Conservation (phyloP, 768 basidiomycete genomes). For the Dentipellis fragilis region DNA sequence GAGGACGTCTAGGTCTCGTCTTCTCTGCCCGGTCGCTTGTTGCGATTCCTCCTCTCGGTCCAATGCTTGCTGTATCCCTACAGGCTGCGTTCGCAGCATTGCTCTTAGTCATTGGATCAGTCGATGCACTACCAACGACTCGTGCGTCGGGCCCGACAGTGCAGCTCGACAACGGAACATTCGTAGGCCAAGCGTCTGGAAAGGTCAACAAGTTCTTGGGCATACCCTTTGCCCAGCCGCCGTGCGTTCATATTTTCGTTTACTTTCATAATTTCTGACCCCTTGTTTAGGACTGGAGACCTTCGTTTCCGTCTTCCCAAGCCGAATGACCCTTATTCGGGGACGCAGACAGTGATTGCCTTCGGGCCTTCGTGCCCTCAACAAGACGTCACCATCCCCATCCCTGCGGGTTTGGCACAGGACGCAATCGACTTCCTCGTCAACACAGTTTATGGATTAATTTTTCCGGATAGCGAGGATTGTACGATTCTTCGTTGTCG, state of each 20-base stretch:
- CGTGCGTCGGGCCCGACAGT: not conserved
- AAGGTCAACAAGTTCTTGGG: slow-evolving; percentile 9
- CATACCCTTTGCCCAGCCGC: slow-evolving; percentile 14
- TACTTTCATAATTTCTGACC: not conserved
- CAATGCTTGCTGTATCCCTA: too few relatives aligned
- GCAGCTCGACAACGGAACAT: slow-evolving; percentile 7
- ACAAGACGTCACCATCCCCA: slow-evolving; percentile 2
- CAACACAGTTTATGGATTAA: not conserved
- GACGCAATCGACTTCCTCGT: not conserved
- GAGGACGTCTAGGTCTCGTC: too few relatives aligned
- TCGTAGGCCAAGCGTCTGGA: slow-evolving; percentile 4
- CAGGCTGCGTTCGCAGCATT: too few relatives aligned
- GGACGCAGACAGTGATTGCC: slow-evolving; percentile 5
- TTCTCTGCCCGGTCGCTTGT: too few relatives aligned
- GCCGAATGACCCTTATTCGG: slow-evolving; percentile 6
- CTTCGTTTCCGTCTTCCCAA: slow-evolving; percentile 12
- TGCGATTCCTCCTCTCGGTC: too few relatives aligned
- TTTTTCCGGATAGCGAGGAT: slow-evolving; percentile 2
- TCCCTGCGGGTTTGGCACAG: not conserved
- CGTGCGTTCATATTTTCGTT: not conserved
- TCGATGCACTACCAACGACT: not conserved
- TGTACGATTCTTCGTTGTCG: not conserved
- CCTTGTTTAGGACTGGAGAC: not conserved
- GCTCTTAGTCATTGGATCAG: not conserved
- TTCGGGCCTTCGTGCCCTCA: slow-evolving; percentile 18